Evolutionary conservation across 2,329 filamentous ascomycete genomes (phyloP), one percentile per base, ranked within the genome.

Genomic region (Ascochyta koolunga): DNA sequence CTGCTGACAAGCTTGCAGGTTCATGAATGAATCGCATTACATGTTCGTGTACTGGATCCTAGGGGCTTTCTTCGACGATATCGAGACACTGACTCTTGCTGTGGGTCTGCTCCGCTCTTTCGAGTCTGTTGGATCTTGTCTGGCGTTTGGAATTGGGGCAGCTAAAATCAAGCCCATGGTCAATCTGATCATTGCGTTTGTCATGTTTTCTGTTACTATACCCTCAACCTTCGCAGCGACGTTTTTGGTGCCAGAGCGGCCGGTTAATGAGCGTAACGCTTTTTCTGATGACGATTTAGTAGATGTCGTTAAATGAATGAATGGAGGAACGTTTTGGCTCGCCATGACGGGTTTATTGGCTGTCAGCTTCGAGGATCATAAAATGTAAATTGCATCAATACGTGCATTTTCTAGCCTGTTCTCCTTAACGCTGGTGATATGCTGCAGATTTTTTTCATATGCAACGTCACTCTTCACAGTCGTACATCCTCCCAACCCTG

Each of bases 31-130:
- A 58, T 79, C 77, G 0, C 77, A 82, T 59, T 68, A 69, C 51
- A 82, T 82, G 70, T 82, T 81, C 49, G 77, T 81, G 0, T 82
- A 82, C 65, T 82, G 79, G 79, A 65, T 81, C 13, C 71, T 82
- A 1, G 81, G 79, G 2, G 74, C 79, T 2, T 83, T 82, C 66
- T 80, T 81, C 54, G 74, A 80, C 52, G 80, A 83, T 42, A 68
- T 82, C 5, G 78, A 81, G 60, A 82, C 80, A 0, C 59, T 83
- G n/a, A 80, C 81, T 0, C 71, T 82, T 0, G 77, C 74, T 2
- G 79, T 82, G 1, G 79, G 79, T 1, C 66, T 82, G 1, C 68
- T 83, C 4, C 71, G 80, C 3, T 79, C 78, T 0, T 81, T 82
- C 40, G 80, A 82, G 59, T 80, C 78, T 0, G 54, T 82, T 3